Base-by-base conservation (phyloP, 805 yeast genomes). In the Maudiozyma turicensis region DNA sequence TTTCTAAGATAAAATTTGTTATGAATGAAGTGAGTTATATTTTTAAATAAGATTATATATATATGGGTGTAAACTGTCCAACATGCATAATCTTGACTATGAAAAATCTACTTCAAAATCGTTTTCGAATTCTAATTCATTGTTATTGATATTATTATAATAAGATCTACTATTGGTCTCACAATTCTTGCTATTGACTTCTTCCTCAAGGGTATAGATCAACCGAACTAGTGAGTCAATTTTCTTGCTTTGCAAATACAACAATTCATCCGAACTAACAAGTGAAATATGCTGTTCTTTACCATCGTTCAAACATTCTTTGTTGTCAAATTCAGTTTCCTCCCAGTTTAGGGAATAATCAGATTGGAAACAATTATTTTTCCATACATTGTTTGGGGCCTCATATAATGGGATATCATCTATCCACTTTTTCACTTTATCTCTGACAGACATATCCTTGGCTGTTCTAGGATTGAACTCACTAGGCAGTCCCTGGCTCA, bases 371-470 rank as follows among this genome's bases (percentile, higher is more conserved):
- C 65, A 64, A 11, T 52, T 47, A 3, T 57, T 48, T 31, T 50
- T 54, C 58, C 59, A 56, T 3, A 46, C 14, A 3, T 52, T 58
- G 6, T 50, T 55, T 2, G 51, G 50, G 1, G 50, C 45, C 41
- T 56, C 56, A 44, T 50, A 71, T 8, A 72, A 59, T 1, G 90
- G 90, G 3, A 85, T 73, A 31, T 72, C 70, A 3, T 68, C 66
- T 35, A 85, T 74, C 93, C 93, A 85, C 6, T 62, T 66, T 38
- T 71, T 70, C 0, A 85, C 85, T 57, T 84, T 85, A 57, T 85
- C 91, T 44, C 65, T 69, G 52, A 73, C 76, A 1, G 80, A 72
- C 89, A 85, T 84, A 61, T 79, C 81, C 8, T 74, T 67, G 2
- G 80, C 79, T 32, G 65, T 65, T 57, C 87, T 71, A 10, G 91